Percentiles rank a stretch among this genome's conserved stretches.
Conservation (phyloP, 805 yeast species). For the Hanseniaspora meyeri region DNA sequence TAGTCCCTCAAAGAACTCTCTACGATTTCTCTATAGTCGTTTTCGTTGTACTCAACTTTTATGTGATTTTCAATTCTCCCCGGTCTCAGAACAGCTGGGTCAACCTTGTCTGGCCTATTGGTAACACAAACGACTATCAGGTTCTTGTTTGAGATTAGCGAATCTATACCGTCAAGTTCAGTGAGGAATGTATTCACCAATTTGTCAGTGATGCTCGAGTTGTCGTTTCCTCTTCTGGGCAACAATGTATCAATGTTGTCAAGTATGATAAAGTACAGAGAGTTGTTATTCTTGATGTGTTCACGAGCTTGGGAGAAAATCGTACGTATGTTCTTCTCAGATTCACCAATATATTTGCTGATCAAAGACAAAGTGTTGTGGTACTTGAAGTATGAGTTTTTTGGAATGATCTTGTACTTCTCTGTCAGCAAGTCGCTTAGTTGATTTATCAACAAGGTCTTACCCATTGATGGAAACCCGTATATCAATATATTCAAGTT, state of each 20-base stretch:
- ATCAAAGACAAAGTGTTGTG: constrained; percentile 4
- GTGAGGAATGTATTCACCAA: constrained; percentile 95
- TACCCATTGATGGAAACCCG: constrained; percentile 10
- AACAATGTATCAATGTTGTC: constrained; percentile 97
- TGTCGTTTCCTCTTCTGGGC: constrained; percentile 94
- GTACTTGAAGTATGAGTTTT: neutral
- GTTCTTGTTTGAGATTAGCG: constrained; percentile 41
- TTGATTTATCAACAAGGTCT: neutral
- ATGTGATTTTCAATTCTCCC: constrained; percentile 91
- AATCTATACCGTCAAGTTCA: constrained; percentile 99
- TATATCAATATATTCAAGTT: constrained; percentile 4
- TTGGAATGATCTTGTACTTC: neutral
- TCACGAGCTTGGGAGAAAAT: constrained; percentile 78
- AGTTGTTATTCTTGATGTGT: constrained; percentile 53
- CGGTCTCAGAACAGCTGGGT: constrained; percentile 86
- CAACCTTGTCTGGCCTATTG: constrained; percentile 88
- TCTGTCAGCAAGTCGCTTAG: neutral
- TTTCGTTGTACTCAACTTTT: constrained; percentile 59
- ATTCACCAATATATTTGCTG: constrained; percentile 8
- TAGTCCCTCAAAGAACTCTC: constrained; percentile 18
- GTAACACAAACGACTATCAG: constrained; percentile 97
- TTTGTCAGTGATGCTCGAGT: constrained; percentile 94
- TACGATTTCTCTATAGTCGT: constrained; percentile 66
- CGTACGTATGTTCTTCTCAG: constrained; percentile 83
- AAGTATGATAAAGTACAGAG: constrained; percentile 71